A percentile compares a stretch with the other conserved stretches of the same genome.
phyloP scores from a whole-genome alignment of 2,329 filamentous ascomycete species.

The Ascochyta clinopodiicola region DNA sequence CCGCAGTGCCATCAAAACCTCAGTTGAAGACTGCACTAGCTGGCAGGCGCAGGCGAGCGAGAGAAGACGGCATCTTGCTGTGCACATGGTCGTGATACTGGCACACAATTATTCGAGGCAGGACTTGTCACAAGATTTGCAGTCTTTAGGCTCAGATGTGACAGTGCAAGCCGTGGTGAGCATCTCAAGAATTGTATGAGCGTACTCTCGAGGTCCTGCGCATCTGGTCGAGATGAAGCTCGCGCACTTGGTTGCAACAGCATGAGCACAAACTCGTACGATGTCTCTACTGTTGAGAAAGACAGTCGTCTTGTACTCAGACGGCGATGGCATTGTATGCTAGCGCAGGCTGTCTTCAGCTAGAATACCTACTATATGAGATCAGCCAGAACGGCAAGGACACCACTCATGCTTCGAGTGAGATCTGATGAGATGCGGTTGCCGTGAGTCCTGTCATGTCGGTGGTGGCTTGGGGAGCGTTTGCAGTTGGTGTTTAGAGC shows the following conservation, averaged over 20 bases:
- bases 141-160: background rate
- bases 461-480: background rate
- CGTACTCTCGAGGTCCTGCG: background rate
- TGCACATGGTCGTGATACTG: background rate
- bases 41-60: background rate
- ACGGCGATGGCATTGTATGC: background rate
- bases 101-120: background rate
- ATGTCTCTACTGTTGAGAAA: background rate
- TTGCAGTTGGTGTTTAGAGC: background rate
- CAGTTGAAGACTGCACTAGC: background rate
- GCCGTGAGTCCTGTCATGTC: background rate
- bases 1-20: background rate
- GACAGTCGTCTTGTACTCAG: background rate
- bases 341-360: slow-evolving; percentile 1
- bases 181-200: background rate
- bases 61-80: background rate
- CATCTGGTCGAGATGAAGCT: background rate
- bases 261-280: background rate
- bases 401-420: background rate
- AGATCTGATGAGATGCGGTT: background rate
- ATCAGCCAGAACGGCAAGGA: background rate
- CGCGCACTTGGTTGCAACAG: background rate
- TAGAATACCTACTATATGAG: background rate
- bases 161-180: background rate
- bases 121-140: background rate